Conservation (phyloP, 2,329 filamentous ascomycete species). For the Claviceps digitariae region DNA sequence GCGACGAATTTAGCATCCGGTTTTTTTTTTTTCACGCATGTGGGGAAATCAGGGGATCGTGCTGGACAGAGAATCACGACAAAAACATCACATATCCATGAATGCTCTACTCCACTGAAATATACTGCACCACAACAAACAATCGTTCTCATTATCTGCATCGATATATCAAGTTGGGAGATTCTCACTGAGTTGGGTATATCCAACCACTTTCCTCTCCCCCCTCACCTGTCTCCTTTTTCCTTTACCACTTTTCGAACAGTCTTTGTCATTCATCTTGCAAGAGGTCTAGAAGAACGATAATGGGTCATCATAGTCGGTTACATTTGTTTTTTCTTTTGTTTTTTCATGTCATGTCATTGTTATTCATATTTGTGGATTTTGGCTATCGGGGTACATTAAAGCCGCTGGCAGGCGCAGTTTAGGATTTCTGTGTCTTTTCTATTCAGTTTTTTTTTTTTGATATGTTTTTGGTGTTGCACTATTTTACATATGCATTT, state of each 20-base stretch:
- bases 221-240: not conserved
- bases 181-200: not conserved
- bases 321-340: not conserved
- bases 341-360: not conserved
- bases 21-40: not conserved
- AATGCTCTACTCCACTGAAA: not conserved
- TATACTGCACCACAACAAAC: not conserved
- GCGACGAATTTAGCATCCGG: not conserved
- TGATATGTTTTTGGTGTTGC: no score
- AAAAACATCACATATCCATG: conserved; percentile 1
- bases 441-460: not conserved
- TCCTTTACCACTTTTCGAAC: not conserved
- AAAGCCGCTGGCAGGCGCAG: not conserved
- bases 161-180: not conserved
- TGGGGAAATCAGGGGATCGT: not conserved
- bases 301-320: not conserved
- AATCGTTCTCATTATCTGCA: not conserved
- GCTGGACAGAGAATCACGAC: not conserved
- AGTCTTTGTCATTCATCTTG: not conserved
- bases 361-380: not conserved
- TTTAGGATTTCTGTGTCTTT: not conserved
- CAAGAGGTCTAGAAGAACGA: not conserved
- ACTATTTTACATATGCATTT: no score
- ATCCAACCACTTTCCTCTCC: not conserved
- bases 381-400: conserved; percentile 1